Evolutionary conservation across 2,329 filamentous ascomycete genomes (phyloP).

Genomic region (Alternaria arborescens): DNA sequence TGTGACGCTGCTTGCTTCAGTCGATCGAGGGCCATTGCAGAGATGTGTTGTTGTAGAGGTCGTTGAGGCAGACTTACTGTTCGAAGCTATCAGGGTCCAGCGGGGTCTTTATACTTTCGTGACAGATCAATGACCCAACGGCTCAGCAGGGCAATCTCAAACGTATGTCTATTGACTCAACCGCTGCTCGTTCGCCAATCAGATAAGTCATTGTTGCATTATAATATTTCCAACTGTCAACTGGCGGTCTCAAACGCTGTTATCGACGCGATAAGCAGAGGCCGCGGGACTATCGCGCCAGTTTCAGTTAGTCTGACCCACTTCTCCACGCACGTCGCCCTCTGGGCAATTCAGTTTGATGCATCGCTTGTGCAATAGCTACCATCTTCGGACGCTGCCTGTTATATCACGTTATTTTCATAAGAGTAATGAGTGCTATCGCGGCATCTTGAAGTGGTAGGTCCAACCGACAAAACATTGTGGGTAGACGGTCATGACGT

Average conservation of each 20-base stretch:
- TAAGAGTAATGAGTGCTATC: not conserved
- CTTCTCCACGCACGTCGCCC: slow-evolving; percentile 12
- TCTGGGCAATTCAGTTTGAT: slow-evolving; percentile 13
- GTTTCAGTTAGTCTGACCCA: slow-evolving; percentile 17
- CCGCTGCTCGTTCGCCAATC: slow-evolving; percentile 11
- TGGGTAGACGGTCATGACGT: not conserved
- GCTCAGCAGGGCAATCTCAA: slow-evolving; percentile 1
- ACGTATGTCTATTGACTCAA: not conserved
- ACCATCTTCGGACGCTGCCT: slow-evolving; percentile 10
- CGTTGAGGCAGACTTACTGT: slow-evolving; percentile 7
- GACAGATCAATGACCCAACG: slow-evolving; percentile 4
- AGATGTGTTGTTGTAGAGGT: slow-evolving; percentile 8
- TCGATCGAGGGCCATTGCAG: slow-evolving; percentile 68
- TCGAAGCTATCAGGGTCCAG: slow-evolving; percentile 17
- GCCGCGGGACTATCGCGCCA: slow-evolving; percentile 16
- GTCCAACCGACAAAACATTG: not conserved
- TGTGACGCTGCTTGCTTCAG: slow-evolving; percentile 71
- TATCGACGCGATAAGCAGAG: slow-evolving; percentile 24
- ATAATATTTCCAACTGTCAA: slow-evolving; percentile 16
- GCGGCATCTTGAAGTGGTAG: not conserved
- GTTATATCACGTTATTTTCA: not conserved
- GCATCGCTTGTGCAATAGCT: slow-evolving; percentile 15
- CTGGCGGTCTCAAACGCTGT: not conserved
- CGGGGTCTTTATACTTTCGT: slow-evolving; percentile 36
- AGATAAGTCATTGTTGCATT: not conserved